A percentile compares a stretch with the other conserved stretches of the same genome.
Conservation (phyloP, 2,329 filamentous ascomycete genomes). For the Stagonosporopsis cucurbitacearum region DNA sequence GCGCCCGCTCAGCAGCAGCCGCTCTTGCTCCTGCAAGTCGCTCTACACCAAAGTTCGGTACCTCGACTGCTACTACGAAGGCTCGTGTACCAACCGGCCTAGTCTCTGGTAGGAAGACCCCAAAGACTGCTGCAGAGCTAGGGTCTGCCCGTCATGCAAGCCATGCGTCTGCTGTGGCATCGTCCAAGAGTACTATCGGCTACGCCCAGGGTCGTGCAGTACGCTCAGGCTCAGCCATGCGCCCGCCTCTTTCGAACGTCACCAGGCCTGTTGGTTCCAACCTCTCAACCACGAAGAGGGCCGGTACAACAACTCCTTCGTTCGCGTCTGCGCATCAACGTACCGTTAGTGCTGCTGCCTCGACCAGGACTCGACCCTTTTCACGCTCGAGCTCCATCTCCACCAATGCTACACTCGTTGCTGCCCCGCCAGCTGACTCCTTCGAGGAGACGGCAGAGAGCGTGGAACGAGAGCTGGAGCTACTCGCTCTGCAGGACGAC, state of each 20-base stretch:
- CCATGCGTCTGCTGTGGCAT: slow-evolving; percentile 67
- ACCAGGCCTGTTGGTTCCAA: slow-evolving; percentile 35
- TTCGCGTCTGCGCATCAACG: slow-evolving; percentile 28
- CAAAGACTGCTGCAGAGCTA: slow-evolving; percentile 51
- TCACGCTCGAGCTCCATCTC: slow-evolving; percentile 45
- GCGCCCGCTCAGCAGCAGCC: slow-evolving; percentile 58
- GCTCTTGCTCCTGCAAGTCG: slow-evolving; percentile 45
- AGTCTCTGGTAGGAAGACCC: slow-evolving; percentile 51
- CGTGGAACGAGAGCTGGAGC: slow-evolving; percentile 42
- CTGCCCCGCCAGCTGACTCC: slow-evolving; percentile 12
- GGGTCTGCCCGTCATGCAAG: slow-evolving; percentile 65
- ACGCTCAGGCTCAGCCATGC: slow-evolving; percentile 50
- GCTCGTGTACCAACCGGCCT: slow-evolving; percentile 45
- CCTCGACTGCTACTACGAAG: slow-evolving; percentile 50
- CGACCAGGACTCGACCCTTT: slow-evolving; percentile 28
- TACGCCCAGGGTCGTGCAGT: slow-evolving; percentile 77
- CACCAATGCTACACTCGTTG: slow-evolving; percentile 41
- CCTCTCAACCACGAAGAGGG: slow-evolving; percentile 28
- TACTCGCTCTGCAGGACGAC: slow-evolving; percentile 34
- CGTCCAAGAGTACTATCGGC: slow-evolving; percentile 81
- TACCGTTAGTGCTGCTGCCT: slow-evolving; percentile 20
- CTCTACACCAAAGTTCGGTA: slow-evolving; percentile 47
- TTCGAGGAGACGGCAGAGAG: slow-evolving; percentile 43
- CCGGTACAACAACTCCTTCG: slow-evolving; percentile 22
- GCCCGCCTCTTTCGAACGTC: slow-evolving; percentile 48